Conservation (phyloP, 306 rosid species). For the Boehmeria nivea region DNA sequence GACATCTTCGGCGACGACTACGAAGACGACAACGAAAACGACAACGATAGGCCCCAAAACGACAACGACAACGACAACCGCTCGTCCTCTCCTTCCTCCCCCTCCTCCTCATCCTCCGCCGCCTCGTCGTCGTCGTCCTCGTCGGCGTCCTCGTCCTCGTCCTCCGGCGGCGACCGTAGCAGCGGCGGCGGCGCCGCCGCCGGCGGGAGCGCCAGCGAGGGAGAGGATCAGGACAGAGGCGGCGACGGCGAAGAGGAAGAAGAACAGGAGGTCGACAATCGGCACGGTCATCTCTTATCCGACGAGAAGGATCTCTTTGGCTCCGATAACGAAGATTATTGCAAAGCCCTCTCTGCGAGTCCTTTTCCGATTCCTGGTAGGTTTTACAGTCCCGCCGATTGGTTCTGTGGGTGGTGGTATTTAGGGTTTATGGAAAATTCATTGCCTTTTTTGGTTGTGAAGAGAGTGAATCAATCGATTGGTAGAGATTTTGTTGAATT, state of each 20-base stretch:
- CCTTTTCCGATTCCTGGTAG: conserved; percentile 77
- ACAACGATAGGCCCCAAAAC: conserved; percentile 41
- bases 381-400: background rate
- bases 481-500: too few species aligned
- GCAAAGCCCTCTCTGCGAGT: conserved; percentile 69
- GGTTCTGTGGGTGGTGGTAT: background rate
- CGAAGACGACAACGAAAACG: conserved; percentile 27
- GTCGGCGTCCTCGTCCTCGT: conserved; percentile 37
- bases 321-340: conserved; percentile 80
- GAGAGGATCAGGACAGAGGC: conserved; percentile 26
- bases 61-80: conserved; percentile 41
- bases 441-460: too few species aligned
- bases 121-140: conserved; percentile 32
- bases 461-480: too few species aligned
- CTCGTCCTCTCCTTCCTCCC: conserved; percentile 55
- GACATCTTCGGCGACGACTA: conserved; percentile 66
- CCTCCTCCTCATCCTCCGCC: conserved; percentile 57
- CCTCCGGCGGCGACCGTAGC: conserved; percentile 48
- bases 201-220: conserved; percentile 48
- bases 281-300: conserved; percentile 14
- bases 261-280: conserved; percentile 36
- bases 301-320: conserved; percentile 83
- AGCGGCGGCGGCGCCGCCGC: conserved; percentile 30
- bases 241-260: conserved; percentile 42
- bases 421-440: too few species aligned